Percentiles rank a stretch among this genome's conserved stretches.
Conservation (phyloP, 2,329 filamentous ascomycete species). For the Exophiala sideris region DNA sequence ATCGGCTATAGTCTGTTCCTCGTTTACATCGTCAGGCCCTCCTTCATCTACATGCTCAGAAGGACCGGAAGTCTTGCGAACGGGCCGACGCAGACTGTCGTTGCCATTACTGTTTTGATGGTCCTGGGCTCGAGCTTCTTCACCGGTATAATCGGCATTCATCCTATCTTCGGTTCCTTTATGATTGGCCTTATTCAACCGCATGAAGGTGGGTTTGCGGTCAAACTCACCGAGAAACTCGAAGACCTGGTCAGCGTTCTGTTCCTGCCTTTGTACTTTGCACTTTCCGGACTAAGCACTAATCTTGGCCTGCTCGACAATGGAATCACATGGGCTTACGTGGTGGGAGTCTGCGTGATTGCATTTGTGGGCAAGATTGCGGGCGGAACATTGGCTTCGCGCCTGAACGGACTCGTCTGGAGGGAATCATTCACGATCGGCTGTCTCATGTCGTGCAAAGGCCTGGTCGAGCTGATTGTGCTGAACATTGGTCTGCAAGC, state of each 20-base stretch:
- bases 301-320: conserved; percentile 78
- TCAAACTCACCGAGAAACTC: conserved; percentile 87
- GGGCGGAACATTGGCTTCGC: conserved; percentile 76
- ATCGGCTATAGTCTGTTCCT: conserved; percentile 75
- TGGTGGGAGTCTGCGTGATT: conserved; percentile 74
- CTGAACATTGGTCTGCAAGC: conserved; percentile 77
- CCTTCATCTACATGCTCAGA: conserved; percentile 70
- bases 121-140: conserved; percentile 80
- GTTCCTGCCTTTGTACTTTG: conserved; percentile 89
- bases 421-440: conserved; percentile 86
- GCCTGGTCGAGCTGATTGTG: conserved; percentile 92
- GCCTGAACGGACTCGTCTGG: conserved; percentile 76
- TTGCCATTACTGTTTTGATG: conserved; percentile 76
- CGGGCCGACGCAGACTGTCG: conserved; percentile 80
- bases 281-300: conserved; percentile 83
- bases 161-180: conserved; percentile 93
- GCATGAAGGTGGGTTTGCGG: conserved; percentile 61
- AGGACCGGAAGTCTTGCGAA: conserved; percentile 77
- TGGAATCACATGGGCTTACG: conserved; percentile 85
- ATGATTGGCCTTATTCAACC: conserved; percentile 85
- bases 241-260: conserved; percentile 83
- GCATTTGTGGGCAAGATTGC: conserved; percentile 83
- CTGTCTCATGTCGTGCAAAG: conserved; percentile 93
- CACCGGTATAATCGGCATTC: conserved; percentile 84
- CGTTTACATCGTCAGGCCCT: conserved; percentile 67